Evolutionary conservation across 257 asterid species (phyloP).

Genomic region (Mitragyna speciosa): DNA sequence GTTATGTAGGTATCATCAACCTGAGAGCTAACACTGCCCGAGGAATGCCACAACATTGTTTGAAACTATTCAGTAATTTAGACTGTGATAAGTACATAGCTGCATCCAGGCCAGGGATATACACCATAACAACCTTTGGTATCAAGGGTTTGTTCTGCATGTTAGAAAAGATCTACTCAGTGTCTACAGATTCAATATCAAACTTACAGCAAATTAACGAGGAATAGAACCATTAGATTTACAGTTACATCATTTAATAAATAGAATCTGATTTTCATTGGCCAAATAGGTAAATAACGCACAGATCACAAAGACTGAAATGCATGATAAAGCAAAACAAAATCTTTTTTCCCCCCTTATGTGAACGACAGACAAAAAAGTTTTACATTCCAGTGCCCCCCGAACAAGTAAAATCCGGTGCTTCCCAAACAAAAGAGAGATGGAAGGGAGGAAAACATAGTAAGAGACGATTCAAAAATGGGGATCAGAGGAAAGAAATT

Average conservation of each 20-base stretch:
- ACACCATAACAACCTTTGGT: slow-evolving; percentile 87
- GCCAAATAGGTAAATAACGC: not conserved
- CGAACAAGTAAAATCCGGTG: not conserved
- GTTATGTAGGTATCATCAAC: slow-evolving; percentile 35
- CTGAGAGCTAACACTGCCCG: slow-evolving; percentile 88
- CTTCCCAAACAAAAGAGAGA: not conserved
- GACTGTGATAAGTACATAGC: slow-evolving; percentile 87
- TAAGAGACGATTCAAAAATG: not conserved
- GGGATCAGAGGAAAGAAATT: not conserved
- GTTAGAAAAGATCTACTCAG: slow-evolving; percentile 21
- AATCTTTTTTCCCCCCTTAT: not conserved
- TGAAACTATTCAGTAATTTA: slow-evolving; percentile 61
- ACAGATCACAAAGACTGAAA: not conserved
- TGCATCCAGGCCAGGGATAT: slow-evolving; percentile 95
- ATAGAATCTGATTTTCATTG: not conserved
- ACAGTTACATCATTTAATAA: not conserved
- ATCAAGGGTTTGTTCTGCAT: slow-evolving; percentile 93
- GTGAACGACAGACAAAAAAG: not conserved
- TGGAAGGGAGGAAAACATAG: not conserved
- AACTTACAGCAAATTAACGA: not conserved
- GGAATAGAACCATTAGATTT: not conserved
- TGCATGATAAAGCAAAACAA: not conserved
- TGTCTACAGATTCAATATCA: not conserved
- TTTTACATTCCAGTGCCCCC: not conserved
- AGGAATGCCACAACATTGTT: slow-evolving; percentile 79